Evolutionary conservation across 768 basidiomycete genomes (phyloP), one percentile per base, ranked within the genome.

Genomic region (Mycena galericulata): DNA sequence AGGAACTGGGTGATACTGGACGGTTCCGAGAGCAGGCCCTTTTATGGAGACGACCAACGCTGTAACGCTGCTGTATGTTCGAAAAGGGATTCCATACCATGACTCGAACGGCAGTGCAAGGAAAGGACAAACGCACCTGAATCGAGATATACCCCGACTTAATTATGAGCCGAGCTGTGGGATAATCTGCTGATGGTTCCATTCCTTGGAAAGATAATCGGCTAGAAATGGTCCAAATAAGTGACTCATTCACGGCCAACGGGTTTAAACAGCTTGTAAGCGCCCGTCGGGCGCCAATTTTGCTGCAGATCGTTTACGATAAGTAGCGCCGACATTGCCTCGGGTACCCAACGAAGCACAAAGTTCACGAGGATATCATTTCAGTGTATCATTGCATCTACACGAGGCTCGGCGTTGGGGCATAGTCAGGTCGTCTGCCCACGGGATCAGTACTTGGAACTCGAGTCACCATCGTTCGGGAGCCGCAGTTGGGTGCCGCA

Each of bases 401-500:
- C 66, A 67, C 66, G 66, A 67, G 66, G 66, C 53, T 24, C 45
- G 65, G 58, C 45, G 43, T 65, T 50, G 36, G 34, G 26, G 32
- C 45, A 47, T 53, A 67, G 46, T 34, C 22, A 43, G 27, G 58
- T 29, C 32, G 45, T 49, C 59, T n/a, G n/a, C n/a, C n/a, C 66
- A 27, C 34, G 58, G 58, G 51, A 58, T 46, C 62, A 63, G 30
- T n/a, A n/a, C n/a, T n/a, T 54, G 51, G n/a, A 50, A 40, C 29
- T 65, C 59, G 66, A 67, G 66, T 67, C 66, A 59, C 53, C 2
- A n/a, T n/a, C 30, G 22, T 36, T 36, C 17, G 38, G 32, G 66
- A 47, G 51, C 58, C 65, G 65, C 65, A 66, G 65, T 40, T 45
- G 57, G 57, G 65, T 36, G 64, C 65, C 65, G 65, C 57, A 54